Evolutionary conservation across 352 stramenopile species (phyloP), one percentile per base, ranked within the genome.

Genomic region (Phytophthora colocasiae): DNA sequence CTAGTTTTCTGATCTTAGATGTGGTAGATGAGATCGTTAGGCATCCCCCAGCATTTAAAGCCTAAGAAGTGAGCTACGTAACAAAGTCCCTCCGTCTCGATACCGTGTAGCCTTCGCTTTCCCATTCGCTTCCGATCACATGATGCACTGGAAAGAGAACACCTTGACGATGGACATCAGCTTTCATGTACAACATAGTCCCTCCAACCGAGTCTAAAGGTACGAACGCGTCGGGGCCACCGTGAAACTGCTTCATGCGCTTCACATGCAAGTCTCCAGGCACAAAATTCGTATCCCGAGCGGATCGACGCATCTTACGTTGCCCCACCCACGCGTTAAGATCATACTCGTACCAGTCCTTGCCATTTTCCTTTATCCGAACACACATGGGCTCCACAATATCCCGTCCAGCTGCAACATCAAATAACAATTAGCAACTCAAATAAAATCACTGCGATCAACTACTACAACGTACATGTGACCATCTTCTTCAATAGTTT

Each of bases 1-100:
- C 9, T 36, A 9, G 12, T 1, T 36, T 36, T 36, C 9, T 46
- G 10, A 34, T 36, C 26, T 22, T 64, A 66, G 11, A 58, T 47
- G 57, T 79, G 73, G 39, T 73, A 72, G 29, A 79, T 80, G 17
- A 69, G 31, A 8, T 83, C 70, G 49, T 85, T 71, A 2, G 75
- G 72, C 78, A 87, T 82, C 11, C 69, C 69, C 69, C 73, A 87
- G 61, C 75, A 87, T 44, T 70, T 78, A 64, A 74, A 82, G 0
- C 78, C 78, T 12, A 87, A 47, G 39, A 87, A 78, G 32, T 80
- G 72, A n/a, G 78, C 78, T 4, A 66, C 29, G 52, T 81, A 83
- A 46, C 38, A 43, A 14, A 43, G 2, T 12, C 38, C 38, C 38
- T 43, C 38, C 15, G 38, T 43, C 38, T 43, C 38, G 12, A 43